Base-by-base conservation (phyloP, 2,329 filamentous ascomycete species). In the Ceratocystis papillata region DNA sequence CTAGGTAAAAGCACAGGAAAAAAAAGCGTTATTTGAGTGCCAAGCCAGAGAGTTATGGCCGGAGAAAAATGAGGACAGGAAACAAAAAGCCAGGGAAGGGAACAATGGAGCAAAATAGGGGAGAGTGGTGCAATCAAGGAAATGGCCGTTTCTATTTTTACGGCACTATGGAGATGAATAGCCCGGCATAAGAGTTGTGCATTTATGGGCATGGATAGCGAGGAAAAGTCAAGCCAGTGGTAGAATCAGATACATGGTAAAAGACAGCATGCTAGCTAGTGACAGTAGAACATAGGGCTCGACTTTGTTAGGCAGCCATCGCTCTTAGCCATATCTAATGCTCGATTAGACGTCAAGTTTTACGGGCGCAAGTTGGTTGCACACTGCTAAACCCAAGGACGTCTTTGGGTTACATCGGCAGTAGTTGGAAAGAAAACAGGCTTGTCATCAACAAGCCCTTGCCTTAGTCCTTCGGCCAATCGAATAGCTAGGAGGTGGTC, bases 281-380 rank as follows among this genome's bases (percentile, higher is more conserved):
- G 48, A n/a, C 6, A 53, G 5, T 5, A 41, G 1, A 41, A 41
- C 12, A 12, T 3, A 41, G 37, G 3, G 3, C 37, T 15, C 10
- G 10, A 41, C 10, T 15, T 41, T 41, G 12, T 41, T 12, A 1
- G 10, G n/a, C 46, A n/a, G 17, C n/a, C 20, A 22, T 2, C 20
- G n/a, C 46, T 2, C 17, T 22, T 22, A 22, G 17, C 17, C 46
- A 48, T 3, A n/a, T 20, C 17, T 0, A n/a, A 30, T 12, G 50
- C 12, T 33, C 30, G 53, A 57, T 12, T n/a, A n/a, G 53, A 57
- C 53, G 53, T 57, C 53, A 25, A 57, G 22, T 30, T 57, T 57
- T 57, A 57, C 53, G 53, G 53, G 53, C 53, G 53, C 25, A 57
- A 57, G 22, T 33, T 57, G 53, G 53, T 57, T 57, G 53, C 53